Conservation (phyloP, 768 basidiomycete species). For the Suillus spraguei region DNA sequence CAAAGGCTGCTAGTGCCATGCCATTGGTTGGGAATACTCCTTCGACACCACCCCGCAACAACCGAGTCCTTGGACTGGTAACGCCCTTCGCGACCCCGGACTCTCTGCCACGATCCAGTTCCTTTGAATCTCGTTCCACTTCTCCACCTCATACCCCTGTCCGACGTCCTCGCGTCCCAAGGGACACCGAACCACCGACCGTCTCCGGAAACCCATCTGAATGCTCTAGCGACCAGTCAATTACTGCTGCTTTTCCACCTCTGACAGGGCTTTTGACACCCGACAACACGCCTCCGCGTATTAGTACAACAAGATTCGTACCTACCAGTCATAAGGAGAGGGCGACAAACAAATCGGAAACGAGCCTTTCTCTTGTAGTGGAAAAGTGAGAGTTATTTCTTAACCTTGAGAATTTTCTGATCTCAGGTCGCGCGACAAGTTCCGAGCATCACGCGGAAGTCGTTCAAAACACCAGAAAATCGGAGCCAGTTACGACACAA, state of each 20-base stretch:
- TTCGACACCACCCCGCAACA: not conserved
- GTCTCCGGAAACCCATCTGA: not conserved
- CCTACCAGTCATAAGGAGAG: not conserved
- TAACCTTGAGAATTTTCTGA: not conserved
- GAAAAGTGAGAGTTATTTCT: not conserved
- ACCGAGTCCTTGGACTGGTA: not conserved
- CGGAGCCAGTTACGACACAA: not conserved
- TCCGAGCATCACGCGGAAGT: not conserved
- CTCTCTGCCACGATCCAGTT: not conserved
- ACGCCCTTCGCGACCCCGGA: not conserved
- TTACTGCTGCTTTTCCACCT: not conserved
- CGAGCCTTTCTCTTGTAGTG: not conserved
- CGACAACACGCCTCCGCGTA: not conserved
- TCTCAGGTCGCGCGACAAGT: not conserved
- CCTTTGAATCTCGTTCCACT: not conserved
- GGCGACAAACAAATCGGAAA: not conserved
- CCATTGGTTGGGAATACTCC: not conserved
- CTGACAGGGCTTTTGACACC: not conserved
- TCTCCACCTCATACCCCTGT: not conserved
- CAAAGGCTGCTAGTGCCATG: not conserved
- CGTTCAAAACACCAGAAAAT: no score
- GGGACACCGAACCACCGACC: not conserved
- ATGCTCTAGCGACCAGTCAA: not conserved
- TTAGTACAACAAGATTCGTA: not conserved
- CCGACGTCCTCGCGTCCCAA: not conserved